Base-by-base conservation (phyloP, 768 basidiomycete species). In the Pleurotus salmoneostramineus region DNA sequence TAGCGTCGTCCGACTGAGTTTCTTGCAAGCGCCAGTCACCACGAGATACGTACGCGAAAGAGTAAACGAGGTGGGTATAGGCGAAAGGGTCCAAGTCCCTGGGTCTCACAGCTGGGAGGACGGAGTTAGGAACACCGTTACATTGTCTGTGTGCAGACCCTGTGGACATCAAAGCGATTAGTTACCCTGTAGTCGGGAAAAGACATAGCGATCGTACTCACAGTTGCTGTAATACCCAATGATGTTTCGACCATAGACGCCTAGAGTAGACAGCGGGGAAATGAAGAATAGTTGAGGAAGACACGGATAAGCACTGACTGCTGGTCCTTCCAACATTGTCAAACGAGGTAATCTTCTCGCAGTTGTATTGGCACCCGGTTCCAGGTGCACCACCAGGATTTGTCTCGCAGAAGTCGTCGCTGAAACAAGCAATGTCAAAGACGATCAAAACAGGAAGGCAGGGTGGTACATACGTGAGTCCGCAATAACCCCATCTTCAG, bases 161-260 rank as follows among this genome's bases (percentile, higher is more conserved):
- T 56, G 32, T 40, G 15, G 3, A 8, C n/a, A 47, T 42, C 14
- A n/a, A 44, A 44, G 8, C 15, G 44, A 47, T 12, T 1, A n/a
- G 32, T 21, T 42, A 17, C 11, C 31, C 40, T 7, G 21, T 47
- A 40, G 37, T 40, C 37, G 37, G 37, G 10, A 40, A 40, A 40
- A 40, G 37, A n/a, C 10, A 40, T 40, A 40, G 10, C n/a, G n/a
- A n/a, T 43, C 21, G 21, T 27, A 27, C 47, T 35, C 43, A 45
- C 58, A 58, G 54, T 51, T 58, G 48, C 58, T 56, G 33, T 55
- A 56, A 40, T 59, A 55, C 6, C 54, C 47, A 12, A 55, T 55
- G 44, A 56, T 35, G 17, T 55, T 56, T 8, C 46, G 51, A 17
- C 44, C 44, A 15, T 45, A 45, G 10, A 17, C 6, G 15, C 44